phyloP scores from a whole-genome alignment of 2,329 filamentous ascomycete genomes.

The Penicillium sp. region DNA sequence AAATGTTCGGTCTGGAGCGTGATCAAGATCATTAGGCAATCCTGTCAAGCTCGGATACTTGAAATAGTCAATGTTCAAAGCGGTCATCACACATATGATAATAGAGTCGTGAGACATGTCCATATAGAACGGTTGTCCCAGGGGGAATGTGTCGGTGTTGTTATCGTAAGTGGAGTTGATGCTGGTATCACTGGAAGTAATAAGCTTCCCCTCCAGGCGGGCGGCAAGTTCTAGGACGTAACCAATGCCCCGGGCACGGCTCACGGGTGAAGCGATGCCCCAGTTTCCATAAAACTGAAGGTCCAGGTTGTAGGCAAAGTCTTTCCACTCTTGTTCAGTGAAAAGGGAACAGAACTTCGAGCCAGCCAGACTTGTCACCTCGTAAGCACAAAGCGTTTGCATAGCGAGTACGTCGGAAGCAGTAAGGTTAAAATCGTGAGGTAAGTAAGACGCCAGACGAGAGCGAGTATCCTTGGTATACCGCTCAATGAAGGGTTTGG shows the following conservation, averaged over 20 bases:
- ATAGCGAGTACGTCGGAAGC: constrained; percentile 53
- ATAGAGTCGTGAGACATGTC: constrained; percentile 58
- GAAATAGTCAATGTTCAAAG: constrained; percentile 58
- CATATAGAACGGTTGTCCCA: constrained; percentile 51
- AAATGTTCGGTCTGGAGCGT: constrained; percentile 51
- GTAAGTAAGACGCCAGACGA: constrained; percentile 50
- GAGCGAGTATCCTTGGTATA: constrained; percentile 49
- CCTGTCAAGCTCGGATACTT: constrained; percentile 26
- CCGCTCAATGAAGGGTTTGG: constrained; percentile 40
- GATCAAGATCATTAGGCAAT: constrained; percentile 26
- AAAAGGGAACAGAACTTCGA: constrained; percentile 57
- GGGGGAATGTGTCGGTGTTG: constrained; percentile 49
- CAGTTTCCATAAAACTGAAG: constrained; percentile 52
- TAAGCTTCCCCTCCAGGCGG: constrained; percentile 49
- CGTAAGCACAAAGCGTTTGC: constrained; percentile 57
- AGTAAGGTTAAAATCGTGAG: constrained; percentile 50
- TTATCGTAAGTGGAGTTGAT: constrained; percentile 53
- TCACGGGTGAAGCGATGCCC: constrained; percentile 50
- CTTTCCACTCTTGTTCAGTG: constrained; percentile 56
- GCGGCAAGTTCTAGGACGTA: constrained; percentile 55
- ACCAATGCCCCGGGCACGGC: constrained; percentile 54
- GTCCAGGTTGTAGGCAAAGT: constrained; percentile 56
- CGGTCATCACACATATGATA: constrained; percentile 51
- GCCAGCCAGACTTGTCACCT: constrained; percentile 50
- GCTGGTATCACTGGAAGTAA: constrained; percentile 50